Base-by-base conservation (phyloP, 106 monocot species). In the Dendrobium nobile region DNA sequence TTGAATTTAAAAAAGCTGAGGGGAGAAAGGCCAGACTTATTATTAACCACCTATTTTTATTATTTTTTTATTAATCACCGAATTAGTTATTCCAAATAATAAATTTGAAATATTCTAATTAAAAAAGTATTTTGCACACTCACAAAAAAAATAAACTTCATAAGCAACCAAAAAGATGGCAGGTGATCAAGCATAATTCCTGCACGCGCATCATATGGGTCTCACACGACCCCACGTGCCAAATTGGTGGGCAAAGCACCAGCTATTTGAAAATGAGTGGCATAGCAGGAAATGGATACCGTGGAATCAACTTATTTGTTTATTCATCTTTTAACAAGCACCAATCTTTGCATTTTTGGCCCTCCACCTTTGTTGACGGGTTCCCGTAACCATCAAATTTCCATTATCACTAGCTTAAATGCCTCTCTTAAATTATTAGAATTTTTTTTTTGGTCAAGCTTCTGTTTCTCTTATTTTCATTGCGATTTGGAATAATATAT, bases 401-500 rank as follows among this genome's bases (percentile, higher is more conserved):
- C 22, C 61, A 61, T 61, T 22, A 61, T 22, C 61, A 7, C 61
- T 7, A 22, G n/a, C 22, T 61, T 61, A 16, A 17, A 56, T 11
- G 56, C 19, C 15, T 56, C 3, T 19, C 13, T 56, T 56, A 11
- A 11, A 56, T 56, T 56, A 56, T 56, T 17, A 56, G 2, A 56
- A 0, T 56, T 56, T 4, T 56, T 56, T 1, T 56, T 18, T 17
- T 11, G 56, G 19, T 11, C 1, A 22, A 61, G n/a, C 61, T 61
- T 0, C 7, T 5, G 7, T 61, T 61, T 61, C 61, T 6, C 20
- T 61, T 61, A 22, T 61, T 61, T 61, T 61, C 22, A 22, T 61
- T 61, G 61, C n/a, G 61, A 61, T 61, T 61, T 61, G 24, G 61
- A 61, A 61, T 61, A 61, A n/a, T n/a, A 61, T 56, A 56, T 7